These are phyloP conservation scores for Termitomyces sp. DNA, from an alignment of 768 basidiomycete species.

Conservation along the genomic window DNA sequence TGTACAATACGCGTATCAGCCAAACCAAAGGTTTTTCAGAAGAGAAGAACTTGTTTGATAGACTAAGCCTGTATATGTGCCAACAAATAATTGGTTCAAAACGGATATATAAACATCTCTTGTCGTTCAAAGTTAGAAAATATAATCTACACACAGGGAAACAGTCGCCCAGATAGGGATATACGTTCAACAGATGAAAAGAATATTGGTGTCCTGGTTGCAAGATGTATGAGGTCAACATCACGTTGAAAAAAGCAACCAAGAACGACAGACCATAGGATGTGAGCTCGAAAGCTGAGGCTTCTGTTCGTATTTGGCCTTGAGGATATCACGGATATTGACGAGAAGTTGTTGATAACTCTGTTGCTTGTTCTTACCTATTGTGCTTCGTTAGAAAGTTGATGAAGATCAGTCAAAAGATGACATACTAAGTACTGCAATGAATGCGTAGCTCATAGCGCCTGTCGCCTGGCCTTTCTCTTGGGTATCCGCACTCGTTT, in stretches of 20 bases:
- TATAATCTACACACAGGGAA: background rate
- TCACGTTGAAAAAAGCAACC: background rate
- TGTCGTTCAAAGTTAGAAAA: background rate
- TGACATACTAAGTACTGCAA: conserved; percentile 46
- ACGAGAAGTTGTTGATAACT: conserved; percentile 42
- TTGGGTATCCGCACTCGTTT: conserved; percentile 77
- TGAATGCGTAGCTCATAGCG: conserved; percentile 78
- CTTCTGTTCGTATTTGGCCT: conserved; percentile 38
- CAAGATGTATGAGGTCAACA: background rate
- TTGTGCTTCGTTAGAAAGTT: conserved; percentile 20
- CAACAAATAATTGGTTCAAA: background rate
- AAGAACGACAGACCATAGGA: conserved; percentile 34
- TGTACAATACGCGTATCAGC: background rate
- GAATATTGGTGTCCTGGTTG: conserved; percentile 31
- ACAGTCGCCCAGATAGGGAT: background rate
- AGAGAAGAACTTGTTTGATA: no score
- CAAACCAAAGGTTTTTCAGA: background rate
- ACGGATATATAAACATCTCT: no score
- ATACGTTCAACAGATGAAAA: conserved; percentile 32
- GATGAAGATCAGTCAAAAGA: background rate
- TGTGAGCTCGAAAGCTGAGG: conserved; percentile 38
- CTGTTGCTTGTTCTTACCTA: conserved; percentile 39
- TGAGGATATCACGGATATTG: conserved; percentile 36
- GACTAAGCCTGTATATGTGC: background rate
- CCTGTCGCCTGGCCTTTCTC: conserved; percentile 68